Evolutionary conservation across 2,329 filamentous ascomycete species (phyloP).

Genomic region (Botrytis porri): DNA sequence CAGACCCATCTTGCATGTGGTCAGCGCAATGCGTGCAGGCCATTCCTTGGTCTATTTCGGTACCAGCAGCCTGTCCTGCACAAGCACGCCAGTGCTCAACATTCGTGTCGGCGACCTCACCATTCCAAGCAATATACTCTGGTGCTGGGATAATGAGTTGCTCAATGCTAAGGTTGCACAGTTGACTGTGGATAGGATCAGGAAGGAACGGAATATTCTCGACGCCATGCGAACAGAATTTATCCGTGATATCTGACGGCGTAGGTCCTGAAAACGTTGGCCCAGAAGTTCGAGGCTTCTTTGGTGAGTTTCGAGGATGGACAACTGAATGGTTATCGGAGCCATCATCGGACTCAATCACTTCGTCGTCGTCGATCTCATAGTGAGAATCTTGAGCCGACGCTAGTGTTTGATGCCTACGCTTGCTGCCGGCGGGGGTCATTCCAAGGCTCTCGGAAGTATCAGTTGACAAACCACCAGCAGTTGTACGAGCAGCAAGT

Average conservation of each 20-base stretch:
- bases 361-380: background rate
- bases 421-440: background rate
- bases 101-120: background rate
- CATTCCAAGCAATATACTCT: background rate
- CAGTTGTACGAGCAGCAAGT: background rate
- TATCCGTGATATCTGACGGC: background rate
- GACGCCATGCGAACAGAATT: background rate
- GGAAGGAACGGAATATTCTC: slow-evolving; percentile 8
- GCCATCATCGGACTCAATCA: too few relatives aligned
- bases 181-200: background rate
- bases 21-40: background rate
- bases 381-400: background rate
- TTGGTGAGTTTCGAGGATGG: background rate
- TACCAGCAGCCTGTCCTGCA: slow-evolving; percentile 4
- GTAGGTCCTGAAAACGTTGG: background rate
- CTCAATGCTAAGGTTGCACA: background rate
- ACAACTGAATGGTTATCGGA: background rate
- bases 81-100: slow-evolving; percentile 14
- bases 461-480: background rate
- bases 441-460: background rate
- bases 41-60: background rate
- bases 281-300: background rate
- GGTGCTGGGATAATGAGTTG: background rate
- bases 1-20: background rate
- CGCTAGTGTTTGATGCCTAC: background rate